phyloP scores from a whole-genome alignment of 73 alveolate genomes.

The Symbiodinium pilosum region DNA sequence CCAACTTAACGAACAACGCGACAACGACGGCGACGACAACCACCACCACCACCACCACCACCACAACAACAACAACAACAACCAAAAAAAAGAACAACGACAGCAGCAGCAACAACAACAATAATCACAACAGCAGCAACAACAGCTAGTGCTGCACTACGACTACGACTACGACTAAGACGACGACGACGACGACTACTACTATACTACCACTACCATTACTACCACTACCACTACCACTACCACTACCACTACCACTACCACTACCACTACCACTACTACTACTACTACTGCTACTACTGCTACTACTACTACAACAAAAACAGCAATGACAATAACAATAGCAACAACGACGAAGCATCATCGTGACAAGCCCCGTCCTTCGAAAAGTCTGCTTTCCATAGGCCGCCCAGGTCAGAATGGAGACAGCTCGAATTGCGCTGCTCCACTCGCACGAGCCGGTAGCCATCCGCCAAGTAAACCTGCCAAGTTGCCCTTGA shows the following conservation, averaged over 20 bases:
- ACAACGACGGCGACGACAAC: no score
- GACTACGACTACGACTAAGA: no score
- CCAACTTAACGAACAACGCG: no score
- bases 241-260: not conserved
- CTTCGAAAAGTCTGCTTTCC: not conserved
- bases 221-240: no score
- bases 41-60: no score
- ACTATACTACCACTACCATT: no score
- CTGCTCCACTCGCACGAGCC: not conserved
- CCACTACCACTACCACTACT: not conserved
- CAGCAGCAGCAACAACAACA: no score
- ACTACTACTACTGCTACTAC: not conserved
- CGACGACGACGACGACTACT: no score
- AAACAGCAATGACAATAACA: not conserved
- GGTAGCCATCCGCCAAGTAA: not conserved
- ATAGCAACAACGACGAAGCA: not conserved
- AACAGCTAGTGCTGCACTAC: no score
- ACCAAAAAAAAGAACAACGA: no score
- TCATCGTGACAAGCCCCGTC: not conserved
- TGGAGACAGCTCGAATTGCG: not conserved
- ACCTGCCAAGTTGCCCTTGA: not conserved
- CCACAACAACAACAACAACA: no score
- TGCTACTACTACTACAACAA: not conserved
- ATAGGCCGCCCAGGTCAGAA: not conserved
- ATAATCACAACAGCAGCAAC: no score